phyloP scores from a whole-genome alignment of 768 basidiomycete species.

The Amyloporia xantha region DNA sequence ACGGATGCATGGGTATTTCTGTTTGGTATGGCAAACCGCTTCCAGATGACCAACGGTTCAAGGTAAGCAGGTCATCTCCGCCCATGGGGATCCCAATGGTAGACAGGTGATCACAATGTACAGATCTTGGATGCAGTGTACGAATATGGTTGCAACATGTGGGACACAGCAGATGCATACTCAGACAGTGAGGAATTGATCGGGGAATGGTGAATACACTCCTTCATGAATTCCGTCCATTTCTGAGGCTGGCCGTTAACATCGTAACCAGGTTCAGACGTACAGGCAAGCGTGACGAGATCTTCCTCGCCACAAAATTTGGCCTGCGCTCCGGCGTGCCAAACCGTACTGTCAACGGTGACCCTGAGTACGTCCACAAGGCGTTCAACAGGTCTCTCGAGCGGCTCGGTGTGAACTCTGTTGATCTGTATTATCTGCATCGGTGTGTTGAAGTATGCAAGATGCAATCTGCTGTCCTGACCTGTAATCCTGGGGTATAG shows the following conservation, averaged over 20 bases:
- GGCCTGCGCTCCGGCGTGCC: constrained; percentile 26
- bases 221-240: background rate
- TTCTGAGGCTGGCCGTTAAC: too few species aligned
- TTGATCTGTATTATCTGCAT: constrained; percentile 37
- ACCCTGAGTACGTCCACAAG: constrained; percentile 34
- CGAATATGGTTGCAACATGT: constrained; percentile 35
- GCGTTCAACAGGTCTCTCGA: constrained; percentile 34
- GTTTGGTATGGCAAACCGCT: constrained; percentile 38
- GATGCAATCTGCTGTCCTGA: too few species aligned
- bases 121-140: constrained; percentile 39
- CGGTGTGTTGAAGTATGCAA: too few species aligned
- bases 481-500: too few species aligned
- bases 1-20: constrained; percentile 55
- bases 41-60: constrained; percentile 53
- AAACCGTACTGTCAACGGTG: constrained; percentile 23
- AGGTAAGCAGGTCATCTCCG: constrained; percentile 28
- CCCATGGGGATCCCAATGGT: background rate
- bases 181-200: constrained; percentile 38
- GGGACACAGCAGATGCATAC: constrained; percentile 43
- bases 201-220: constrained; percentile 32
- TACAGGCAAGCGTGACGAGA: constrained; percentile 43
- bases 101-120: background rate
- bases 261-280: constrained; percentile 38
- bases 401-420: constrained; percentile 27
- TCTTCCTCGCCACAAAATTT: constrained; percentile 62